Evolutionary conservation across 257 asterid genomes (phyloP).

Genomic region (Solanum tarapatanum): DNA sequence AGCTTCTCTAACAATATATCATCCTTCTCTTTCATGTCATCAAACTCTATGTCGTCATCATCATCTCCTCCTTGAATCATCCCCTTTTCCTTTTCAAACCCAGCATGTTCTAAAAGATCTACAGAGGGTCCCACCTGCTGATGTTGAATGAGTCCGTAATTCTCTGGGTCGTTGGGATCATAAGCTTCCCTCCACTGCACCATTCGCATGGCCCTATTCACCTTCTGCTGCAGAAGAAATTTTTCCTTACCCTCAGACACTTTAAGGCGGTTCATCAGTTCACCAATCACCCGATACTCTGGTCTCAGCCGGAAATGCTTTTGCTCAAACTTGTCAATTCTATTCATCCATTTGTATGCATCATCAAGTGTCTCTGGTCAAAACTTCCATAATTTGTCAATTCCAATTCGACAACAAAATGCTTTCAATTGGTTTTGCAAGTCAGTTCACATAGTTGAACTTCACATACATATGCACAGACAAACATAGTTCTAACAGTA

Average conservation of each 20-base stretch:
- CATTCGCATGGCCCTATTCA: constrained; percentile 76
- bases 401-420: not conserved
- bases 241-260: constrained; percentile 87
- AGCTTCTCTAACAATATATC: constrained; percentile 60
- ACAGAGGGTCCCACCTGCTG: constrained; percentile 34
- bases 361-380: constrained; percentile 62
- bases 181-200: constrained; percentile 64
- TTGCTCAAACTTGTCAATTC: constrained; percentile 69
- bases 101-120: constrained; percentile 41
- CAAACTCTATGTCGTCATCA: constrained; percentile 48
- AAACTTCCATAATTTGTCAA: constrained; percentile 11
- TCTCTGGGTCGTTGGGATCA: constrained; percentile 79
- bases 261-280: constrained; percentile 72
- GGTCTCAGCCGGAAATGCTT: constrained; percentile 60
- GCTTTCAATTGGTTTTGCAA: not conserved
- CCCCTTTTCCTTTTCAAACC: constrained; percentile 37
- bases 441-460: not conserved
- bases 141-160: constrained; percentile 59
- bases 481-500: not conserved
- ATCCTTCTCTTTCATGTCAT: constrained; percentile 81
- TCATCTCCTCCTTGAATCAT: constrained; percentile 28
- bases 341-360: constrained; percentile 60
- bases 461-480: not conserved
- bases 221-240: constrained; percentile 74
- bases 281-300: constrained; percentile 88